Conservation (phyloP, 1,284 basidiomycete genomes). For the Ceratobasidium sp. region DNA sequence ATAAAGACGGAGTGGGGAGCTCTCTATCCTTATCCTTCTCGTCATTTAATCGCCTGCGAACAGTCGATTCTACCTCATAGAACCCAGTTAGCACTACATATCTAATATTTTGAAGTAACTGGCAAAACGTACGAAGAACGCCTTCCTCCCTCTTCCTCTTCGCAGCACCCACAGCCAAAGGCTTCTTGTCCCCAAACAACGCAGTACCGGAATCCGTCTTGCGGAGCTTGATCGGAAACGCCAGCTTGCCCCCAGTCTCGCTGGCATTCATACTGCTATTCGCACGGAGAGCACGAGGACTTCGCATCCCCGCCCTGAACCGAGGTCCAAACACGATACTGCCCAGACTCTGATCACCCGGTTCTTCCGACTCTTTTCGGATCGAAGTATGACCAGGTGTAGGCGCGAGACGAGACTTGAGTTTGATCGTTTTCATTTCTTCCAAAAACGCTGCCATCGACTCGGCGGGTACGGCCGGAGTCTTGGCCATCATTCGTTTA, state of each 20-base stretch:
- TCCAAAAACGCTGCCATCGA: conserved; percentile 80
- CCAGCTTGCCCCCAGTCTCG: neutral
- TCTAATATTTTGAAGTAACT: too few species aligned
- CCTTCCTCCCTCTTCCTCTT: conserved; percentile 14
- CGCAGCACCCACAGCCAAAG: neutral
- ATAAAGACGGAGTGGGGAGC: conserved; percentile 14
- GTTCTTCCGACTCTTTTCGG: conserved; percentile 2
- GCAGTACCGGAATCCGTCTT: conserved; percentile 23
- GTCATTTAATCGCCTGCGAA: conserved; percentile 8
- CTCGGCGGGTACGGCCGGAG: conserved; percentile 71
- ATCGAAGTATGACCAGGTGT: neutral
- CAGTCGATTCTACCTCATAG: neutral
- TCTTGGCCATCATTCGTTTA: conserved; percentile 41
- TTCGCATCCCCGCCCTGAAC: neutral
- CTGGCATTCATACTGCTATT: neutral
- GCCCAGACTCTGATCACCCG: conserved; percentile 7
- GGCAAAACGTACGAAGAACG: conserved; percentile 8
- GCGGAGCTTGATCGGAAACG: conserved; percentile 18
- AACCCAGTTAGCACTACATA: too few species aligned
- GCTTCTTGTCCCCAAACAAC: conserved; percentile 10
- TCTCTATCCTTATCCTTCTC: neutral
- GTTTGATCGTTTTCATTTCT: conserved; percentile 75
- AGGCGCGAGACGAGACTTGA: conserved; percentile 47
- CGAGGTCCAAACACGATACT: conserved; percentile 21
- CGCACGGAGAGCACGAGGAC: conserved; percentile 19